These are phyloP conservation scores for Aspergillus pseudotamarii DNA, from an alignment of 2,329 filamentous ascomycete species.

Conservation along the genomic window DNA sequence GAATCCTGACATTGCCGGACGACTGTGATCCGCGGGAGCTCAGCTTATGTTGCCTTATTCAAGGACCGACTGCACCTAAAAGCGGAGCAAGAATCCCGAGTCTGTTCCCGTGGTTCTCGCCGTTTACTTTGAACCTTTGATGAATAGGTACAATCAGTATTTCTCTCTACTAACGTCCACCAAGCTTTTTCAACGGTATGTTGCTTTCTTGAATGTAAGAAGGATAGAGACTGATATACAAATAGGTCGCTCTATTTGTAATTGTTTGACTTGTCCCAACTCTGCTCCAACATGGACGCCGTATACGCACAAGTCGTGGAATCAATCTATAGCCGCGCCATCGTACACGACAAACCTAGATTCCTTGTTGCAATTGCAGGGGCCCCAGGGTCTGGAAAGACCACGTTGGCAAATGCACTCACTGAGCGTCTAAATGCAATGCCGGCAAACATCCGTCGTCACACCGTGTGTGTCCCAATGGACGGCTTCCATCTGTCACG, in stretches of 20 bases:
- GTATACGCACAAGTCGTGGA: not conserved
- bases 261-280: no score
- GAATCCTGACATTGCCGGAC: not conserved
- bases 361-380: not conserved
- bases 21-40: not conserved
- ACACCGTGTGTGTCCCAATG: not conserved
- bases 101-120: no score
- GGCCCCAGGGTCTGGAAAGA: not conserved
- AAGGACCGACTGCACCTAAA: not conserved
- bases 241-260: no score
- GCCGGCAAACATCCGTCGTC: not conserved
- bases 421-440: not conserved
- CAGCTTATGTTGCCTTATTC: not conserved
- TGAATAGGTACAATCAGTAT: not conserved
- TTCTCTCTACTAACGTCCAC: not conserved
- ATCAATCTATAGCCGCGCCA: not conserved
- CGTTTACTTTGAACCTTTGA: not conserved
- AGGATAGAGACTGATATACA: not conserved
- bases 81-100: no score
- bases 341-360: not conserved
- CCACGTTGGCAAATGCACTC: not conserved
- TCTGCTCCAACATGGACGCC: not conserved
- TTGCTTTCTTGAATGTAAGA: not conserved
- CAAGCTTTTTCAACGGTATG: not conserved
- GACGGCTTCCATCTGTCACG: not conserved